Conservation (phyloP, 345 rosid species). For the Cardamine chenopodiifolia region DNA sequence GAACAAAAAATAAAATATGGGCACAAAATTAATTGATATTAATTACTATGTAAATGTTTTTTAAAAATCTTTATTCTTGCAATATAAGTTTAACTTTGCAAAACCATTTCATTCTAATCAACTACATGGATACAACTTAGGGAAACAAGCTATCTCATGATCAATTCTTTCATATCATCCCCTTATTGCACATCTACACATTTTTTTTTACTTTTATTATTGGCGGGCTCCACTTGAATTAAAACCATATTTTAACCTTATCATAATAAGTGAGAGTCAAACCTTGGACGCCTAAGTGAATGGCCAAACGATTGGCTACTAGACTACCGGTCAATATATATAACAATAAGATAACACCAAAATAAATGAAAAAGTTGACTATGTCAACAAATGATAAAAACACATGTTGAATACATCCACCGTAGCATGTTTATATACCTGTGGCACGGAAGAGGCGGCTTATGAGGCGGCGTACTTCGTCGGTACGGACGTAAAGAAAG, state of each 20-base stretch:
- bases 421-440: conserved; percentile 21
- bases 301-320: too few species aligned
- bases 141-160: neutral
- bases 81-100: neutral
- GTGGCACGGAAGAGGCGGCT: conserved; percentile 33
- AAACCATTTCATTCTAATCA: neutral
- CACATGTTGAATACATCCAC: too few species aligned
- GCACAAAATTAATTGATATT: too few species aligned
- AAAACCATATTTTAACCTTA: neutral
- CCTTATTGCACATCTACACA: neutral
- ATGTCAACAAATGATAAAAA: neutral
- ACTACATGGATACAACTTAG: neutral
- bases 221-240: neutral
- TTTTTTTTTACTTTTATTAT: neutral
- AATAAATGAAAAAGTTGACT: conserved; percentile 20
- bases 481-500: conserved; percentile 42
- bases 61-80: neutral
- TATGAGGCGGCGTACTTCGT: conserved; percentile 49
- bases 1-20: too few species aligned
- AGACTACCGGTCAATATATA: neutral
- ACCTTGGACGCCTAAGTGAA: too few species aligned
- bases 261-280: neutral
- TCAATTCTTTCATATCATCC: neutral
- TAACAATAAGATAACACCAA: neutral
- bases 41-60: too few species aligned